These are phyloP conservation scores for Monsonia emarginata DNA, from an alignment of 441 rosid species.

Conservation along the genomic window DNA sequence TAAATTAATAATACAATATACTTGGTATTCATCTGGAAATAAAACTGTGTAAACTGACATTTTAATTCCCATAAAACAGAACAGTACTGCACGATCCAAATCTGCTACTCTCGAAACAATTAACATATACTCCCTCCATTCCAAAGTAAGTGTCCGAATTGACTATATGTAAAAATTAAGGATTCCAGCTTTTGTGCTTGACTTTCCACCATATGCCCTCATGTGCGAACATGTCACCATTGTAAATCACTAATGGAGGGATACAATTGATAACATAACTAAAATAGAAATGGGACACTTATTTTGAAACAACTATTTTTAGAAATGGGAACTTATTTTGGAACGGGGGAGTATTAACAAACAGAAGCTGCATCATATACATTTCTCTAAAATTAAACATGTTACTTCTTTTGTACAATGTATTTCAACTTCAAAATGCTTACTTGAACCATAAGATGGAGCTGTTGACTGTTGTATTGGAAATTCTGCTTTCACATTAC, in stretches of 20 bases:
- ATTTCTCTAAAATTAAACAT: not conserved
- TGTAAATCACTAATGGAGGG: no score
- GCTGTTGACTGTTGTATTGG: conserved; percentile 29
- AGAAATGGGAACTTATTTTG: no score
- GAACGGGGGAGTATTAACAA: no score
- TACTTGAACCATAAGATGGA: conserved; percentile 35
- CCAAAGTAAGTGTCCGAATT: no score
- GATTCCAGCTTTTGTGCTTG: no score
- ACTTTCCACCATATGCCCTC: no score
- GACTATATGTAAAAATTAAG: no score
- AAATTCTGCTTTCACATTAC: conserved; percentile 29
- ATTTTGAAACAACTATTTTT: no score
- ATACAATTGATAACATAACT: no score
- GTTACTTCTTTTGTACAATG: not conserved
- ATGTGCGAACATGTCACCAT: no score
- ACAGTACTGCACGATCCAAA: not conserved
- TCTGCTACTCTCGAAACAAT: not conserved
- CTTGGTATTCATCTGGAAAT: not conserved
- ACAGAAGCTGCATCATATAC: not conserved
- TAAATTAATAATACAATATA: not conserved
- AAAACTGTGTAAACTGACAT: not conserved
- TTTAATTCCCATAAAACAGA: not conserved
- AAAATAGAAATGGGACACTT: no score
- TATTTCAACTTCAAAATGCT: conserved; percentile 11
- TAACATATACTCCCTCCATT: not conserved